phyloP scores from a whole-genome alignment of 768 basidiomycete genomes.

The Pleurotus tuoliensis region DNA sequence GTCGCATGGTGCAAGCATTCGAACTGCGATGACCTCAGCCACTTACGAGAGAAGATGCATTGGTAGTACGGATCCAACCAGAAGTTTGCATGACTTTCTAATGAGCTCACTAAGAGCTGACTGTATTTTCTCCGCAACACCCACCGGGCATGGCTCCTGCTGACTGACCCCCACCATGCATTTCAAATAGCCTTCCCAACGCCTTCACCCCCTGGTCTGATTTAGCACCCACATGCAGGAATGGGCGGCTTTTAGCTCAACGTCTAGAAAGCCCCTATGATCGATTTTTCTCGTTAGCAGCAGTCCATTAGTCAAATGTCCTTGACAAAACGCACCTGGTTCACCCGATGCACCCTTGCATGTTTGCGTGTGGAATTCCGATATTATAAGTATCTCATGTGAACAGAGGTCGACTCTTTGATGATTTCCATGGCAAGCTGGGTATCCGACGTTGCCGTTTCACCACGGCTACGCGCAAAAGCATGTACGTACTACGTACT shows the following conservation, averaged over 20 bases:
- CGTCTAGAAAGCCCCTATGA: background rate
- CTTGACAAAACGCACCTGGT: too few relatives aligned
- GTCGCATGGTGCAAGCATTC: background rate
- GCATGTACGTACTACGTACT: background rate
- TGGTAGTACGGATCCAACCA: background rate
- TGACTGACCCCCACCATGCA: constrained; percentile 1
- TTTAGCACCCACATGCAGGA: background rate
- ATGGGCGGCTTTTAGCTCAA: background rate
- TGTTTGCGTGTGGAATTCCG: too few relatives aligned
- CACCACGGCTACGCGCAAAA: constrained; percentile 1
- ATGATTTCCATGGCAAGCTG: constrained; percentile 3
- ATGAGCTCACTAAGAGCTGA: background rate
- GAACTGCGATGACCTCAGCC: background rate
- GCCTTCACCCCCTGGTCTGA: background rate
- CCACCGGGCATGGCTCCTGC: background rate
- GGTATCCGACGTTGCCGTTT: background rate
- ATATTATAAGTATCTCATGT: too few relatives aligned
- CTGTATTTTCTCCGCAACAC: constrained; percentile 3
- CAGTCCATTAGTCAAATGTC: too few relatives aligned
- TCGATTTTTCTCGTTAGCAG: background rate
- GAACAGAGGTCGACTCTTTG: background rate
- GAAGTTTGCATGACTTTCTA: background rate
- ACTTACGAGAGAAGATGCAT: too few relatives aligned
- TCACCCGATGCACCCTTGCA: too few relatives aligned
- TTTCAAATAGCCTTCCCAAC: too few relatives aligned